phyloP scores from a whole-genome alignment of 2,329 filamentous ascomycete species.

The Penicillium digitatum region DNA sequence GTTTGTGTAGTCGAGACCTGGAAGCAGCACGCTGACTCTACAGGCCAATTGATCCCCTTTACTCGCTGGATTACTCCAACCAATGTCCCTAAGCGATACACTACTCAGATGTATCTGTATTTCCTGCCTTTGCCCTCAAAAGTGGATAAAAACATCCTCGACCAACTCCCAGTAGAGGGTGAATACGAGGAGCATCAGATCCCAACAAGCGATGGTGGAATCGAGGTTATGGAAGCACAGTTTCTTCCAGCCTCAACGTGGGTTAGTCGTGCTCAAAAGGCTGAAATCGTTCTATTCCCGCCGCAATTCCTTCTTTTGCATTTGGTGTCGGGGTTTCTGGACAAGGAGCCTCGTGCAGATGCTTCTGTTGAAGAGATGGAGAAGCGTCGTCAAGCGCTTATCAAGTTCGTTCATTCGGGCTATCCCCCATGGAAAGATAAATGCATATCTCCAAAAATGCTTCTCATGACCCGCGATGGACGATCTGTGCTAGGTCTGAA shows the following conservation, averaged over 20 bases:
- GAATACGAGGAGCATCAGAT: conserved; percentile 59
- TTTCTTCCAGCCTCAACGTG: conserved; percentile 70
- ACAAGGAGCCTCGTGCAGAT: conserved; percentile 30
- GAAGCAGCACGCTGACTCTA: neutral
- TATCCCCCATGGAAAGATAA: conserved; percentile 47
- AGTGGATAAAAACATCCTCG: conserved; percentile 28
- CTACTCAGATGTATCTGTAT: conserved; percentile 96
- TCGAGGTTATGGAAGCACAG: conserved; percentile 69
- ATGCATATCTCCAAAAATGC: conserved; percentile 44
- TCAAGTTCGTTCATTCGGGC: conserved; percentile 48
- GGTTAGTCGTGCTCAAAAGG: conserved; percentile 59
- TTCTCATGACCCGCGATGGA: conserved; percentile 44
- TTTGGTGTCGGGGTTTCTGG: conserved; percentile 50
- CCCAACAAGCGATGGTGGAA: conserved; percentile 66
- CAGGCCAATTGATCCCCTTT: conserved; percentile 70
- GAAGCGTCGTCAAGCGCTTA: conserved; percentile 43
- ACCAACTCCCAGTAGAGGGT: conserved; percentile 38
- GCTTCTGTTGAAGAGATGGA: conserved; percentile 28
- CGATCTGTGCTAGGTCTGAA: conserved; percentile 53
- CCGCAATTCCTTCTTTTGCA: conserved; percentile 69
- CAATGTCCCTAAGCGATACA: conserved; percentile 71
- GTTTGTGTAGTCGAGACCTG: neutral
- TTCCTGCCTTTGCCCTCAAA: conserved; percentile 63
- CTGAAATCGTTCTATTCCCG: conserved; percentile 79
- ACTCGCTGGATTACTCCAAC: conserved; percentile 86